These are phyloP conservation scores for Orbilia blumenaviensis DNA, from an alignment of 2,329 filamentous ascomycete genomes.

Conservation along the genomic window DNA sequence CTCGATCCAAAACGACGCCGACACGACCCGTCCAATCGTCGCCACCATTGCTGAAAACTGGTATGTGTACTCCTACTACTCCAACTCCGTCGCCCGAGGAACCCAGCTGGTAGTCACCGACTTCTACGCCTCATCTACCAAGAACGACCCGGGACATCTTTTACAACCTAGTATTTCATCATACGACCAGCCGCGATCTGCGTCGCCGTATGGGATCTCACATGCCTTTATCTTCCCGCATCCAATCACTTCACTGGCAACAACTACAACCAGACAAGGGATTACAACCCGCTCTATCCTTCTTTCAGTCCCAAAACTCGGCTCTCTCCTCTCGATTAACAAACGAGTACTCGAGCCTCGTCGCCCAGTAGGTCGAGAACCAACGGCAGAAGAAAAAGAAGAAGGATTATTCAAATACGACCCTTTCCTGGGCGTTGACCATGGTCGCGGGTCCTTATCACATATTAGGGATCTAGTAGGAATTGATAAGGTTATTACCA, in stretches of 20 bases:
- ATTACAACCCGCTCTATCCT: constrained; percentile 86
- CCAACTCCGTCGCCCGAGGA: constrained; percentile 72
- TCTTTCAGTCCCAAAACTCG: constrained; percentile 72
- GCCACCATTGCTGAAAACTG: constrained; percentile 92
- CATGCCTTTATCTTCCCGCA: constrained; percentile 83
- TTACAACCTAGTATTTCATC: constrained; percentile 78
- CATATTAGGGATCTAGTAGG: constrained; percentile 85
- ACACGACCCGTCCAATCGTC: constrained; percentile 75
- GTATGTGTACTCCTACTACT: constrained; percentile 85
- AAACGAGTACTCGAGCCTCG: constrained; percentile 83
- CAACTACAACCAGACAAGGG: constrained; percentile 90
- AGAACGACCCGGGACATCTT: constrained; percentile 85
- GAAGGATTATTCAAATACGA: constrained; percentile 82
- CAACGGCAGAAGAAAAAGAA: constrained; percentile 78
- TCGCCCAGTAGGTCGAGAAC: constrained; percentile 83
- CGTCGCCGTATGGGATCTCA: constrained; percentile 77
- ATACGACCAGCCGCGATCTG: constrained; percentile 71
- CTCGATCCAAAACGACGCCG: constrained; percentile 75
- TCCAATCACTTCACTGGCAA: constrained; percentile 79
- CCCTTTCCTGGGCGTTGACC: constrained; percentile 80
- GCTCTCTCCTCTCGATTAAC: constrained; percentile 78
- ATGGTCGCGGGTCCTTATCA: constrained; percentile 77
- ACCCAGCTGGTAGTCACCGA: constrained; percentile 88
- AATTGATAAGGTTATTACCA: constrained; percentile 75
- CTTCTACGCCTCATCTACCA: constrained; percentile 83